Evolutionary conservation across 2,329 filamentous ascomycete species (phyloP).

Genomic region (Apiospora aurea): DNA sequence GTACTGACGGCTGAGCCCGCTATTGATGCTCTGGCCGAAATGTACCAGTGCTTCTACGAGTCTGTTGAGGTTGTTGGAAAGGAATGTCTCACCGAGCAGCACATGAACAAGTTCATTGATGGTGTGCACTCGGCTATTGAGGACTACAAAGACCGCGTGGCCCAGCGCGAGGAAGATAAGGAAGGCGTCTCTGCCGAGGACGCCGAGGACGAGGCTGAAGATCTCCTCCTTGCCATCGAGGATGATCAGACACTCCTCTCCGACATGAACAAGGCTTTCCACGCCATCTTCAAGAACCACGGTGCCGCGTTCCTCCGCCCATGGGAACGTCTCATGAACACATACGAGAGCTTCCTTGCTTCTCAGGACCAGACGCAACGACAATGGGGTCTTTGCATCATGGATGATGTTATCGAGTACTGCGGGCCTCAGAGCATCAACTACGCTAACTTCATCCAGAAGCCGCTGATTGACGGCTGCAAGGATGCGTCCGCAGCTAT

Average conservation of each 20-base stretch:
- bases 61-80: conserved; percentile 93
- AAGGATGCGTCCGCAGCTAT: conserved; percentile 87
- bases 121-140: conserved; percentile 85
- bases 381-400: conserved; percentile 98
- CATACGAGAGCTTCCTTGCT: conserved; percentile 84
- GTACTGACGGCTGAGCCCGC: conserved; percentile 93
- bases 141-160: conserved; percentile 90
- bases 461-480: conserved; percentile 87
- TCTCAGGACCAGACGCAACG: conserved; percentile 87
- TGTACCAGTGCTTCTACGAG: conserved; percentile 99
- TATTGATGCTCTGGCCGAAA: conserved; percentile 94
- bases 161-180: conserved; percentile 82
- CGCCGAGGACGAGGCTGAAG: conserved; percentile 87
- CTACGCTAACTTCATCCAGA: conserved; percentile 85
- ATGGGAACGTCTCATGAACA: conserved; percentile 86
- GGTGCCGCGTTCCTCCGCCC: conserved; percentile 81
- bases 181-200: conserved; percentile 78
- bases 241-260: conserved; percentile 96
- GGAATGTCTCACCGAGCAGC: conserved; percentile 76
- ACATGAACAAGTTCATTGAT: conserved; percentile 89
- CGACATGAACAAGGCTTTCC: conserved; percentile 99
- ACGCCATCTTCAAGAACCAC: conserved; percentile 98
- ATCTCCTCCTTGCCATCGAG: conserved; percentile 88
- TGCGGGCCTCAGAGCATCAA: conserved; percentile 88
- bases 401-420: conserved; percentile 98